Percentiles rank a stretch among this genome's conserved stretches.
Evolutionary conservation across 2,329 filamentous ascomycete species (phyloP).

Genomic region (Shiraia sp.): DNA sequence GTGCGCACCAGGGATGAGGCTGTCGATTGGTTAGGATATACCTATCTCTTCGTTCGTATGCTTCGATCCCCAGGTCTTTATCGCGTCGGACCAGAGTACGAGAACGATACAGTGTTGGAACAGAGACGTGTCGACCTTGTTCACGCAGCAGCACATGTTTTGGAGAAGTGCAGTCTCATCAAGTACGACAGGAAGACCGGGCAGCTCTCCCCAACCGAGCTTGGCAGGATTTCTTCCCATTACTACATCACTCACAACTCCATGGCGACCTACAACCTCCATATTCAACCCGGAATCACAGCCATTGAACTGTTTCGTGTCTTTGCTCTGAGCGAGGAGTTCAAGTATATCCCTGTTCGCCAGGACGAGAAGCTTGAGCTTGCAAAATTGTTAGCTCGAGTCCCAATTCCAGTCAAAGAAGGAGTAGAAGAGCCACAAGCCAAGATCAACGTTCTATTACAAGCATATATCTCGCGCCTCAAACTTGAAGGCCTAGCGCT

Average conservation of each 20-base stretch:
- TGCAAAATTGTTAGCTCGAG: conserved; percentile 83
- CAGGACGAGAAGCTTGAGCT: conserved; percentile 98
- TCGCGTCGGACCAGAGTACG: conserved; percentile 93
- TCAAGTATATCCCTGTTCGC: conserved; percentile 97
- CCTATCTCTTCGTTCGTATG: conserved; percentile 97
- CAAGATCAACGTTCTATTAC: conserved; percentile 96
- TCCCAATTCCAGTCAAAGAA: conserved; percentile 96
- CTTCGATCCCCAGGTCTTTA: conserved; percentile 92
- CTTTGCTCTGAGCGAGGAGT: conserved; percentile 94
- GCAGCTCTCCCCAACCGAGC: conserved; percentile 84
- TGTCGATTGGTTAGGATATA: conserved; percentile 99
- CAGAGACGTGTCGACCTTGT: conserved; percentile 98
- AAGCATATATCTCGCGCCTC: conserved; percentile 93
- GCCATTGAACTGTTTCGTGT: conserved; percentile 96
- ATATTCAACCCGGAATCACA: conserved; percentile 90
- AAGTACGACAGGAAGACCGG: conserved; percentile 97
- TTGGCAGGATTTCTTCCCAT: conserved; percentile 93
- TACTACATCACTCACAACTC: conserved; percentile 98
- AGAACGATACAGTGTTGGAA: conserved; percentile 86
- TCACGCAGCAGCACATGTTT: conserved; percentile 84
- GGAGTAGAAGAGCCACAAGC: conserved; percentile 94
- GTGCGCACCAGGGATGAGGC: conserved; percentile 89
- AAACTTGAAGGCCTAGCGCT: conserved; percentile 91
- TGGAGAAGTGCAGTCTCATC: conserved; percentile 85
- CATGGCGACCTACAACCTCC: conserved; percentile 95